Evolutionary conservation across 441 rosid genomes (phyloP), one percentile per base, ranked within the genome.

Genomic region (Euphorbia schlechtendalii): DNA sequence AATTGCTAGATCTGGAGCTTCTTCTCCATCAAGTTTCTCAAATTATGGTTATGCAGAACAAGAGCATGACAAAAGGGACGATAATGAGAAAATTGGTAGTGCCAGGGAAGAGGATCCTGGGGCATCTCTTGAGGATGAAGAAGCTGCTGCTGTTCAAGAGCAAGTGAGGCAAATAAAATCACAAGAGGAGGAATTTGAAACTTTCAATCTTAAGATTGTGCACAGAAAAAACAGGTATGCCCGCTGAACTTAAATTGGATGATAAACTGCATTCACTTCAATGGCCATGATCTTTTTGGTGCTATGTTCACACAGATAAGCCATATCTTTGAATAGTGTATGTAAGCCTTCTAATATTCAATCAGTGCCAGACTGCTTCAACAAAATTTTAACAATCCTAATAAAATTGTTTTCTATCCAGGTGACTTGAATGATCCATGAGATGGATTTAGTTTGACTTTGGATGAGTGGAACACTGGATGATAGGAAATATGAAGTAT

Each of bases 131-230:
- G 99, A 87, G 71, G 99, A 94, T 79, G 98, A 94, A 70, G 99
- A 94, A 77, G 94, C 84, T 40, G 88, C 84, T 70, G 99, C 92
- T 57, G 96, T 94, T 41, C 95, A 91, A 75, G 99, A 91, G 80
- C 99, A 94, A 88, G 85, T 88, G 34, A 85, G 90, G 82, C 98
- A 94, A 74, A 94, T 94, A 73, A 89, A 85, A 80, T 87, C 85
- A 55, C 96, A 94, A 66, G 99, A 94, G 69, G 98, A 89, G 69
- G 99, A 94, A 78, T 94, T 91, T 76, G 99, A 94, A 75, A 91
- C 99, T 45, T 94, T 91, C 81, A 80, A 87, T 78, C 96, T 94
- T 51, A 89, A 89, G 84, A 84, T 94, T 67, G 96, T 94, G 71
- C 98, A 94, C 60, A 81, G 99, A 68, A 94, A 91, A 82, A 94